Evolutionary conservation across 768 basidiomycete genomes (phyloP).

Genomic region (Phaffia australis): DNA sequence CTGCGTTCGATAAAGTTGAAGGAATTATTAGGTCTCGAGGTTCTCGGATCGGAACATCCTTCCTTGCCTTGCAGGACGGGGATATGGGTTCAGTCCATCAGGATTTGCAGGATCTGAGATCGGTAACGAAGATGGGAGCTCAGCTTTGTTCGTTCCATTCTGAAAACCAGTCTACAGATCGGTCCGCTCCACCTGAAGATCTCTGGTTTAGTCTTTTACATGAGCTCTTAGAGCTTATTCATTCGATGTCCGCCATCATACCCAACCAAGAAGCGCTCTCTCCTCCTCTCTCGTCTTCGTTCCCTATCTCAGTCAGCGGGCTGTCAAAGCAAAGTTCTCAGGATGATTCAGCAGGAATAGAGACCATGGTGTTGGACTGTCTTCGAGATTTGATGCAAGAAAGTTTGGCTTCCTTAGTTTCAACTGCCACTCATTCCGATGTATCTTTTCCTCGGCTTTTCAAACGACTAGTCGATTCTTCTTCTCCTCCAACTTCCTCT

Average conservation of each 20-base stretch:
- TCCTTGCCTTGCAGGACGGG: constrained; percentile 2
- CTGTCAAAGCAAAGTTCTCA: neutral
- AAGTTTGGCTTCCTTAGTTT: constrained; percentile 71
- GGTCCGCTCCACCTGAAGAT: constrained; percentile 46
- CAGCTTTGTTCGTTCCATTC: constrained; percentile 56
- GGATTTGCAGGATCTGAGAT: constrained; percentile 47
- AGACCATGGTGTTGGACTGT: constrained; percentile 41
- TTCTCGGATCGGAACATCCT: constrained; percentile 7
- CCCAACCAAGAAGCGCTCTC: neutral
- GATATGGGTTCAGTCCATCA: constrained; percentile 27
- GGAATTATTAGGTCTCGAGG: constrained; percentile 34
- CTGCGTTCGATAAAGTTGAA: constrained; percentile 59
- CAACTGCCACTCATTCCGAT: constrained; percentile 63
- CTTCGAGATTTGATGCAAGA: constrained; percentile 69
- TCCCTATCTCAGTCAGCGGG: neutral
- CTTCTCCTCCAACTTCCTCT: constrained; percentile 43
- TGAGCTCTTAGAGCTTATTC: constrained; percentile 69
- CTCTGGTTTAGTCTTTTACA: constrained; percentile 80
- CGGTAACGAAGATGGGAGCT: constrained; percentile 53
- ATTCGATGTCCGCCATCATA: constrained; percentile 47
- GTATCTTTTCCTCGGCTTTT: constrained; percentile 88
- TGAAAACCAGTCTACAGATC: constrained; percentile 27
- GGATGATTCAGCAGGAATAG: constrained; percentile 6
- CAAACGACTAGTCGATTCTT: constrained; percentile 74
- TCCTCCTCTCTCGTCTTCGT: neutral